Base-by-base conservation (phyloP, 495 filamentous ascomycete genomes). In the Neurospora africana region DNA sequence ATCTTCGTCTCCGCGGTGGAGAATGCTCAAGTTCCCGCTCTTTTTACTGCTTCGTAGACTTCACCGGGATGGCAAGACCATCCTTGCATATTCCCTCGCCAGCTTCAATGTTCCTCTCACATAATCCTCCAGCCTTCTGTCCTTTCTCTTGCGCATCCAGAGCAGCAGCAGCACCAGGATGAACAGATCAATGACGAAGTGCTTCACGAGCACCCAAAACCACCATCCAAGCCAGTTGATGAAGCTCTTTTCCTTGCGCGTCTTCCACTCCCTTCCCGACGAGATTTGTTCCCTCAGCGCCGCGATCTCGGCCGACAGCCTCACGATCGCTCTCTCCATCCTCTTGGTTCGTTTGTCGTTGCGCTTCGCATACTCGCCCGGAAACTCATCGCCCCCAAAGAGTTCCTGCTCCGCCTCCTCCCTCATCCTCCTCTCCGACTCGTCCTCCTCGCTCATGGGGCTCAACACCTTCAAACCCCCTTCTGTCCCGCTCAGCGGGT, bases 211-310 rank as follows among this genome's bases (percentile, higher is more conserved):
- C 68, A 86, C 81, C 90, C 89, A 93, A 7, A 93, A 70, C n/a
- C 90, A 74, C 88, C 93, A 92, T 23, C 87, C 82, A 8, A 90
- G 13, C 91, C 92, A 97, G n/a, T 90, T 86, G 73, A 84, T 85
- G 21, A 93, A 71, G 39, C 84, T 86, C 35, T 83, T 85, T 53
- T 87, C 85, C 70, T 86, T 86, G 44, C 80, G 83, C 10, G 84
- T 80, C 72, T 83, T 83, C 80, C 85, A 87, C 69, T 88, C 86
- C 17, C 88, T 82, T 4, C 87, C 85, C 3, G 88, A 86, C 70
- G 96, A 92, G 74, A 98, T 91, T 78, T 97, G 92, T 80, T 99
- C 95, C 30, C 95, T 87, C 74, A 97, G 83, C n/a, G 95, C 95
- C 5, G 95, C 93, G 21, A 98, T 88, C 81, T 99, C 95, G 17